phyloP scores from a whole-genome alignment of 805 yeast species.

The Metschnikowia matae region DNA sequence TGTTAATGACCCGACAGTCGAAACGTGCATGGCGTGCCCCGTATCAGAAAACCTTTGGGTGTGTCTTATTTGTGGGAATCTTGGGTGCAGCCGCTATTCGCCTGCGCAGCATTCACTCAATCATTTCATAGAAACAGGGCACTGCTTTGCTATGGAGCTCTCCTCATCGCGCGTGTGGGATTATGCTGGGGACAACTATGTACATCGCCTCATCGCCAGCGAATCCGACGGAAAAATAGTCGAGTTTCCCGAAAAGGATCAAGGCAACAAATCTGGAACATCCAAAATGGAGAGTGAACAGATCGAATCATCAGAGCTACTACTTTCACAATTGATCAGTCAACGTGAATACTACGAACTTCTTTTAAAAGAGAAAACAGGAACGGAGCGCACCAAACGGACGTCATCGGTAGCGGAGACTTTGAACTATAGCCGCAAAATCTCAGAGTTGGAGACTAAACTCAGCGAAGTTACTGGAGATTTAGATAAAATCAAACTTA shows the following conservation, averaged over 20 bases:
- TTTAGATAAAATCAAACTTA: slow-evolving; percentile 19
- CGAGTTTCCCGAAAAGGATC: slow-evolving; percentile 51
- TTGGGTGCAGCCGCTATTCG: slow-evolving; percentile 86
- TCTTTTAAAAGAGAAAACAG: slow-evolving; percentile 23
- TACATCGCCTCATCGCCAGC: slow-evolving; percentile 78
- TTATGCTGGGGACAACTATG: slow-evolving; percentile 86
- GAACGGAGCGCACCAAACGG: slow-evolving; percentile 9
- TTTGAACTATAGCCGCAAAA: not conserved
- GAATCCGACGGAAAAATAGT: slow-evolving; percentile 87
- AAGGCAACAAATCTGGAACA: not conserved
- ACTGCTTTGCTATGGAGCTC: slow-evolving; percentile 89
- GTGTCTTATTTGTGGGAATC: slow-evolving; percentile 82
- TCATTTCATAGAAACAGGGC: slow-evolving; percentile 73
- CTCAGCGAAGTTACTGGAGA: slow-evolving; percentile 16
- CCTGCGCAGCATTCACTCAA: slow-evolving; percentile 80
- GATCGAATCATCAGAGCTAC: slow-evolving; percentile 72
- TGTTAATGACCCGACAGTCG: slow-evolving; percentile 3
- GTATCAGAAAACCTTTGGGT: slow-evolving; percentile 72
- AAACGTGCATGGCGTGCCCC: slow-evolving; percentile 54
- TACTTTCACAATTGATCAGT: slow-evolving; percentile 77
- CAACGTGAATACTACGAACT: slow-evolving; percentile 80
- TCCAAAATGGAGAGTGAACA: slow-evolving; percentile 8
- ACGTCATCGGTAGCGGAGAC: slow-evolving; percentile 13
- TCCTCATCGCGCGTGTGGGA: slow-evolving; percentile 89
- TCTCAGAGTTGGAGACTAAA: slow-evolving; percentile 25